Evolutionary conservation across 352 stramenopile genomes (phyloP), one percentile per base, ranked within the genome.

Genomic region (Aphanomyces invadans): DNA sequence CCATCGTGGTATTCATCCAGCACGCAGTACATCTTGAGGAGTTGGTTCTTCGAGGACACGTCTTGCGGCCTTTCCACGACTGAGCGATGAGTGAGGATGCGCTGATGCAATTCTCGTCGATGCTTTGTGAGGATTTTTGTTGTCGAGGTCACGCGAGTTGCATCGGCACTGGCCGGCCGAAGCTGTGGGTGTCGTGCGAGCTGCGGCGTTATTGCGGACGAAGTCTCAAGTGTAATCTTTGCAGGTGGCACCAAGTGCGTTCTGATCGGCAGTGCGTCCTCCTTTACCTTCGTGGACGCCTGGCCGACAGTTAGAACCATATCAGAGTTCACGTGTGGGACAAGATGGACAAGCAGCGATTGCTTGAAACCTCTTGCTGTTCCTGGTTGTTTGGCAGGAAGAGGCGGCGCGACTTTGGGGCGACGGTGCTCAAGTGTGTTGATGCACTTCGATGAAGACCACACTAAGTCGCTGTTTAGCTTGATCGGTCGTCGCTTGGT

Each of bases 11-110:
- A 57, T 29, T 57, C 49, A 28, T 57, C 49, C 7, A 57, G 23
- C 19, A 57, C 49, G 49, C 49, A 57, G 29, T 57, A 57, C 49
- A 57, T 57, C 19, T 57, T 57, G 49, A 57, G 49, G 21, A 57
- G 29, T 9, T 38, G 11, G 23, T 57, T 57, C 25, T 57, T 57
- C 25, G 5, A n/a, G 11, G 49, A 26, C 23, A 21, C 5, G 17
- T 21, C 29, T 0, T 32, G 25, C 4, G 49, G 23, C 25, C 36
- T 57, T 29, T 0, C 0, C 12, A 15, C 49, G 7, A 26, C 36
- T 19, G 49, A 57, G 15, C 25, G 49, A n/a, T 57, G 49, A 12
- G 5, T 29, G n/a, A 33, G 49, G 25, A 57, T 57, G 12, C 23
- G 25, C 17, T 33, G 11, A 19, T 57, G 49, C 25, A 57, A 26